Evolutionary conservation across 495 filamentous ascomycete species (phyloP), one percentile per base, ranked within the genome.

Genomic region (Aspergillus nanangensis): DNA sequence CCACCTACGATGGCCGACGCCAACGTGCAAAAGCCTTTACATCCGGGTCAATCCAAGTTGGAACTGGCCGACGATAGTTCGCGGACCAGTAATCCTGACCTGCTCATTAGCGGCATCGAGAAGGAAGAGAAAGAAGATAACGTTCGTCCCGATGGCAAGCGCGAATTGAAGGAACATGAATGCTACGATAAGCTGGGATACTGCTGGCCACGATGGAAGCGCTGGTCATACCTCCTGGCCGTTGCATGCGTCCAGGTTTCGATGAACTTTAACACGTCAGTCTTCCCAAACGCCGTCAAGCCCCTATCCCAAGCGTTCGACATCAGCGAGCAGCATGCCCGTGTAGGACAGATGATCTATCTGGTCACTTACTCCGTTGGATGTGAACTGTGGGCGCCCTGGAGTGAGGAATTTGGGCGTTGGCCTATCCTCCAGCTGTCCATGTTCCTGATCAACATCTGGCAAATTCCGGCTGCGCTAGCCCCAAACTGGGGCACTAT

Each of bases 381-480:
- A 4, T 89, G 84, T 57, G 86, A 88, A 59, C 67, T 90, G 3
- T 90, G 85, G 85, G 86, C 86, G 1, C 86, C 86, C 0, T 90
- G 86, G 84, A 80, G 75, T 41, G 86, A 90, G 61, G 86, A 90
- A 55, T 71, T 85, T 37, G 86, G 86, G 25, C 79, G 86, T 45
- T 83, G 80, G 70, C 79, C 79, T 2, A 75, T 88, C 50, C 65
- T 88, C 21, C 86, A 89, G 69, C 66, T 81, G 36, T 83, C 77
- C 27, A 70, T 89, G 48, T 71, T 79, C 31, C 60, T 90, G 15
- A 81, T 87, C 55, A 90, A 90, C 62, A 71, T 90, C 45, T 88
- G 79, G 76, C 80, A 84, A 55, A 63, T 89, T 20, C 84, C 83
- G 8, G 78, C 80, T 27, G 84, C 73, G 1, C 55, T 89, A 24